These are phyloP conservation scores for Penicillium polonicum DNA, from an alignment of 2,329 filamentous ascomycete genomes.

Conservation along the genomic window DNA sequence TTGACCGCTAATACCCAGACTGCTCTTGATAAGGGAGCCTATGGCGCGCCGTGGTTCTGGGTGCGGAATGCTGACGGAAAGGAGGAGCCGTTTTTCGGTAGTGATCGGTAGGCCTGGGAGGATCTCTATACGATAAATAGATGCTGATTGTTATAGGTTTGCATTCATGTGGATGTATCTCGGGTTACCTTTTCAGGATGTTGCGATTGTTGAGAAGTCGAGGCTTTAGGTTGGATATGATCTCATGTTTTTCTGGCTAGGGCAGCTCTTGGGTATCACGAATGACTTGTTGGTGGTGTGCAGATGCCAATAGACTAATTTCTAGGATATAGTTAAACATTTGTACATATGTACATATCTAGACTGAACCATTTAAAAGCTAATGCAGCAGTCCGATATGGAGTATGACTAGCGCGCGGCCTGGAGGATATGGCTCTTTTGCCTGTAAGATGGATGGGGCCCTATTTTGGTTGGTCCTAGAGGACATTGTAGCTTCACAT, in stretches of 20 bases:
- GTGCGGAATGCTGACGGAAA: conserved; percentile 54
- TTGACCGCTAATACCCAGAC: conserved; percentile 60
- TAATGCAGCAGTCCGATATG: too few species aligned
- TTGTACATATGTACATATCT: neutral
- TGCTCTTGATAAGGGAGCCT: conserved; percentile 66
- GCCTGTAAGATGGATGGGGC: neutral
- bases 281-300: neutral
- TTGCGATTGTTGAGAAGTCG: conserved; percentile 21
- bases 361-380: neutral
- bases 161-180: conserved; percentile 66
- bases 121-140: neutral
- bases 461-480: neutral
- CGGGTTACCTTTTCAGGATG: conserved; percentile 48
- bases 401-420: too few species aligned
- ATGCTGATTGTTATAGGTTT: conserved; percentile 20
- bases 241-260: neutral
- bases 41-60: conserved; percentile 75
- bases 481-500: neutral
- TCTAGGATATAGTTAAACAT: neutral
- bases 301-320: neutral
- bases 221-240: conserved; percentile 7
- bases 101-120: conserved; percentile 58
- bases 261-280: neutral
- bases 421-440: neutral
- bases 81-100: conserved; percentile 72